Evolutionary conservation across 306 rosid genomes (phyloP).

Genomic region (Dalbergia cultrata): DNA sequence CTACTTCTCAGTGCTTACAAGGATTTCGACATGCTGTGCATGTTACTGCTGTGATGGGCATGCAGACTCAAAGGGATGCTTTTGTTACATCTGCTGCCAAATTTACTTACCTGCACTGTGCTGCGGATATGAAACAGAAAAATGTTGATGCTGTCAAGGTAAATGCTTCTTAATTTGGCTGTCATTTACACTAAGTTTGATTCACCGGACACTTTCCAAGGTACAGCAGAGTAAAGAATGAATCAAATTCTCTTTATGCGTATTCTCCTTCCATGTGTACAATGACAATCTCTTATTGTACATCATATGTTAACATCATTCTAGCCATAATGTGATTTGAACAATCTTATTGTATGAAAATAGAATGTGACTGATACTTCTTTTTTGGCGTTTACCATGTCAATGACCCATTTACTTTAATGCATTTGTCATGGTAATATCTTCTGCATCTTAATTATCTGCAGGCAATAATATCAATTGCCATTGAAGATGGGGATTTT

Average conservation of each 20-base stretch:
- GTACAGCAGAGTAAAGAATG: conserved; percentile 25
- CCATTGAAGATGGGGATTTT: conserved; percentile 96
- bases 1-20: conserved; percentile 88
- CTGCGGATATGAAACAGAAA: conserved; percentile 98
- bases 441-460: conserved; percentile 41
- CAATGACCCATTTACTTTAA: conserved; percentile 41
- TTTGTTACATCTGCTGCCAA: conserved; percentile 98
- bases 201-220: conserved; percentile 1
- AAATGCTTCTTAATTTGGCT: conserved; percentile 42
- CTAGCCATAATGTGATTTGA: conserved; percentile 29
- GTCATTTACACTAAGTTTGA: conserved; percentile 26
- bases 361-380: conserved; percentile 32
- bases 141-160: conserved; percentile 99
- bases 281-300: conserved; percentile 10
- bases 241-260: conserved; percentile 17
- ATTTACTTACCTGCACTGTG: conserved; percentile 95
- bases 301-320: conserved; percentile 13
- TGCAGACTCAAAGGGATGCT: conserved; percentile 99
- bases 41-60: conserved; percentile 92
- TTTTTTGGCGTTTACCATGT: conserved; percentile 20
- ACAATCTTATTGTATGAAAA: conserved; percentile 28
- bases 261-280: conserved; percentile 35
- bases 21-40: conserved; percentile 97
- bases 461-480: conserved; percentile 93
- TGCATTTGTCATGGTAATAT: conserved; percentile 40